Evolutionary conservation across 495 filamentous ascomycete genomes (phyloP).

Genomic region (Hypomontagnella submonticulosa): DNA sequence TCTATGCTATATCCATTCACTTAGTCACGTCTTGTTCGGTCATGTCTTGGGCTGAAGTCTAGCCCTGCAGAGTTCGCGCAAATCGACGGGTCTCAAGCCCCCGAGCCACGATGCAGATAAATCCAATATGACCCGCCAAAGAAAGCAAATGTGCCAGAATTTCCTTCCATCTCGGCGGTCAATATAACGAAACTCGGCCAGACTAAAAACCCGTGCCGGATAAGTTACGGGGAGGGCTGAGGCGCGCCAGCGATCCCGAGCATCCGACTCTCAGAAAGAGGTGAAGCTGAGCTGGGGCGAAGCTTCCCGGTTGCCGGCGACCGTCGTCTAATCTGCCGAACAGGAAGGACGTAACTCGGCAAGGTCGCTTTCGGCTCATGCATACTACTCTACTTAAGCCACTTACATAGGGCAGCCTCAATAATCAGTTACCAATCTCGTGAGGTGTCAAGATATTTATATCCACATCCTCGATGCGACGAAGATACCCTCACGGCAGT

Average conservation of each 20-base stretch:
- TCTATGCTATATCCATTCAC: too few species aligned
- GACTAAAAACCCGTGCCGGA: background rate
- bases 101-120: too few species aligned
- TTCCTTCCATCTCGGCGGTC: constrained; percentile 13
- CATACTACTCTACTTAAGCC: constrained; percentile 17
- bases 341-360: constrained; percentile 33
- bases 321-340: constrained; percentile 31
- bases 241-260: constrained; percentile 19
- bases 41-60: too few species aligned
- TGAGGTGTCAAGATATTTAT: constrained; percentile 1
- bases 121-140: too few species aligned
- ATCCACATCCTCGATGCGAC: constrained; percentile 23
- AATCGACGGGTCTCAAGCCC: too few species aligned
- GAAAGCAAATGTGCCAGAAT: background rate
- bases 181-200: background rate
- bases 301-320: constrained; percentile 30
- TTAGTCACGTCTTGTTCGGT: too few species aligned
- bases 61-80: too few species aligned
- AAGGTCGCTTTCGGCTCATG: constrained; percentile 17
- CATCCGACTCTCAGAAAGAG: constrained; percentile 3
- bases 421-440: constrained; percentile 24
- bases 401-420: background rate
- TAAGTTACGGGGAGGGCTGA: constrained; percentile 21
- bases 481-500: constrained; percentile 19
- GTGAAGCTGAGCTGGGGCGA: constrained; percentile 5